A percentile compares a stretch with the other conserved stretches of the same genome.
Conservation (phyloP, 805 yeast species). For the Saturnispora gosingensis region DNA sequence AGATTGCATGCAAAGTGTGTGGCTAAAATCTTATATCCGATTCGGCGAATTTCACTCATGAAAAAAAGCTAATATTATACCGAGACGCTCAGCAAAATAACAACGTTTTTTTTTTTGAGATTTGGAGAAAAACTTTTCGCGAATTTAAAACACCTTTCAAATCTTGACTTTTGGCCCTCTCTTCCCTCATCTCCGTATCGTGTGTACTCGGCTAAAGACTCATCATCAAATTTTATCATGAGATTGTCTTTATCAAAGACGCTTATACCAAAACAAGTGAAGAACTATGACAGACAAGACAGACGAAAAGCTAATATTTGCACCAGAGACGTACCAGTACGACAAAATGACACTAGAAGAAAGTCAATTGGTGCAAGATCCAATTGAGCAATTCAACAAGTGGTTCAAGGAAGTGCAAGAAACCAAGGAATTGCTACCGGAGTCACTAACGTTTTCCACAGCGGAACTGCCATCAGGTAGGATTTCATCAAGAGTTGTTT, state of each 20-base stretch:
- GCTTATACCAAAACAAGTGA: neutral
- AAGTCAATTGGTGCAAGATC: slow-evolving; percentile 44
- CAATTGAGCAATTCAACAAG: slow-evolving; percentile 65
- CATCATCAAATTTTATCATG: too few species aligned
- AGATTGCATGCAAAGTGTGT: neutral
- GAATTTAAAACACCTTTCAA: neutral
- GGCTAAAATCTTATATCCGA: neutral
- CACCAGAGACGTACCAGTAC: slow-evolving; percentile 85
- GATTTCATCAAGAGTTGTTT: slow-evolving; percentile 73
- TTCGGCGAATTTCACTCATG: neutral
- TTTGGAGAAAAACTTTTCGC: neutral
- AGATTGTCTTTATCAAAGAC: neutral
- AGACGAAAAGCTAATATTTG: slow-evolving; percentile 36
- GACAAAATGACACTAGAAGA: slow-evolving; percentile 54
- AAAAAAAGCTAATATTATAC: neutral
- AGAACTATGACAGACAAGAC: neutral
- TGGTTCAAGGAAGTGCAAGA: slow-evolving; percentile 79
- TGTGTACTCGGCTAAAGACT: neutral
- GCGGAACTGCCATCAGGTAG: slow-evolving; percentile 86
- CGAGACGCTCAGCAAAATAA: neutral
- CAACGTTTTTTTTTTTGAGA: neutral
- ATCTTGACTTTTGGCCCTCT: neutral
- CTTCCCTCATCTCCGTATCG: neutral
- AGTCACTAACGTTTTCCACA: slow-evolving; percentile 79
- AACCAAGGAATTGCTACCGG: slow-evolving; percentile 58